Evolutionary conservation across 2,329 filamentous ascomycete species (phyloP).

Genomic region (Aphanoascus verrucosus): DNA sequence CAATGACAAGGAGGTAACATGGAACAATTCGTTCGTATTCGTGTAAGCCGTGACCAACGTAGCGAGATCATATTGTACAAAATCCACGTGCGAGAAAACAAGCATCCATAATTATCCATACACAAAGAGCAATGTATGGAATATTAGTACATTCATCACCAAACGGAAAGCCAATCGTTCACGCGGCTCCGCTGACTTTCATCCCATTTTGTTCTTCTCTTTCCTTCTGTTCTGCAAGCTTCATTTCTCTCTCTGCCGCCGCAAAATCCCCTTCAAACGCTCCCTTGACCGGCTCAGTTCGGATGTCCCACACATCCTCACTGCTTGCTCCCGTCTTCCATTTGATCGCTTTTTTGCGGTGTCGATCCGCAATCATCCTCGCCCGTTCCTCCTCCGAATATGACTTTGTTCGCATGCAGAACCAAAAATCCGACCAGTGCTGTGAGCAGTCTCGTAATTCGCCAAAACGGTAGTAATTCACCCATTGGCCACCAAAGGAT

Average conservation of each 20-base stretch:
- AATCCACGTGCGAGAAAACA: not conserved
- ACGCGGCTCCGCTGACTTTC: not conserved
- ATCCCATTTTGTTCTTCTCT: not conserved
- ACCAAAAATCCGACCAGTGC: slow-evolving; percentile 91
- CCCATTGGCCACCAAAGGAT: slow-evolving; percentile 81
- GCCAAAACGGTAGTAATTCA: slow-evolving; percentile 80
- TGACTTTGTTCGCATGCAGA: slow-evolving; percentile 79
- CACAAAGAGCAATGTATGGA: not conserved
- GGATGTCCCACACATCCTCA: slow-evolving; percentile 80
- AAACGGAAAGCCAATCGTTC: not conserved
- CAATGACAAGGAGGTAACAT: too few relatives aligned
- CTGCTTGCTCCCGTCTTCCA: slow-evolving; percentile 63
- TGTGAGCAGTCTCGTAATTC: slow-evolving; percentile 64
- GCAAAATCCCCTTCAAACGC: slow-evolving; percentile 39
- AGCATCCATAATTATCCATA: not conserved
- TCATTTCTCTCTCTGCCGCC: slow-evolving; percentile 33
- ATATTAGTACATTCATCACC: too few relatives aligned
- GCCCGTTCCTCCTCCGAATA: slow-evolving; percentile 51
- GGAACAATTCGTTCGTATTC: too few relatives aligned
- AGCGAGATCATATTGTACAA: not conserved
- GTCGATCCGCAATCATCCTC: slow-evolving; percentile 53
- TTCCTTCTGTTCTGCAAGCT: slow-evolving; percentile 30
- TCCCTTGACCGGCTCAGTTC: slow-evolving; percentile 50
- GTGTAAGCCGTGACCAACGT: too few relatives aligned
- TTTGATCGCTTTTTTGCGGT: slow-evolving; percentile 55